phyloP scores from a whole-genome alignment of 306 rosid genomes.

The Lathyrus oleraceus region DNA sequence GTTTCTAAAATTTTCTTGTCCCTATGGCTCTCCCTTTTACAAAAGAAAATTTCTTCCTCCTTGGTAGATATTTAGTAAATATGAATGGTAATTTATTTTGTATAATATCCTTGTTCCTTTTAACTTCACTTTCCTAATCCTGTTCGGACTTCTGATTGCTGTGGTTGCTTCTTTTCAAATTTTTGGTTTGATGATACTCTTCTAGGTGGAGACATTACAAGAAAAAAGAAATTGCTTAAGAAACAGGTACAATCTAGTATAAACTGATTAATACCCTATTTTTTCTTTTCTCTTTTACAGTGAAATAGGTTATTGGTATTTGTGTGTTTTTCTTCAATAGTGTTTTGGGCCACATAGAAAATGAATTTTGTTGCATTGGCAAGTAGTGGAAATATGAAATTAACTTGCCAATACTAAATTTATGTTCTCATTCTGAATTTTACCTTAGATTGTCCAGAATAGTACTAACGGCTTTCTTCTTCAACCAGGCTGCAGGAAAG shows the following conservation, averaged over 20 bases:
- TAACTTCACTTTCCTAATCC: conserved; percentile 20
- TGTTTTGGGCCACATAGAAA: conserved; percentile 6
- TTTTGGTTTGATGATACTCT: conserved; percentile 30
- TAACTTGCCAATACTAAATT: background rate
- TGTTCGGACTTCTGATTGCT: conserved; percentile 18
- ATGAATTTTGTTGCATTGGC: conserved; percentile 16
- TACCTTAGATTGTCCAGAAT: conserved; percentile 15
- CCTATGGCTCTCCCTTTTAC: conserved; percentile 11
- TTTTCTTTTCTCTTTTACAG: conserved; percentile 1
- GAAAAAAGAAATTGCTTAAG: conserved; percentile 88
- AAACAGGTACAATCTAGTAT: conserved; percentile 62
- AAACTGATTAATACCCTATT: background rate
- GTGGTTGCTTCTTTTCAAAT: conserved; percentile 9
- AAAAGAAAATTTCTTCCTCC: conserved; percentile 19
- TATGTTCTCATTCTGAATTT: conserved; percentile 16
- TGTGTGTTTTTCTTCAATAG: conserved; percentile 17
- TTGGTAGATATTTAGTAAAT: conserved; percentile 29
- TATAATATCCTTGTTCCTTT: conserved; percentile 4
- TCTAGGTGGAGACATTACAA: conserved; percentile 80
- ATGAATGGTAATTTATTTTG: conserved; percentile 2
- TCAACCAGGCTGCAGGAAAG: conserved; percentile 85
- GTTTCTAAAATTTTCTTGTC: conserved; percentile 6
- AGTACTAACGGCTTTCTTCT: conserved; percentile 22
- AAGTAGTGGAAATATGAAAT: conserved; percentile 3
- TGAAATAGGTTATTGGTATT: conserved; percentile 4